Base-by-base conservation (phyloP, 2,329 filamentous ascomycete genomes). In the Cercospora sesami region DNA sequence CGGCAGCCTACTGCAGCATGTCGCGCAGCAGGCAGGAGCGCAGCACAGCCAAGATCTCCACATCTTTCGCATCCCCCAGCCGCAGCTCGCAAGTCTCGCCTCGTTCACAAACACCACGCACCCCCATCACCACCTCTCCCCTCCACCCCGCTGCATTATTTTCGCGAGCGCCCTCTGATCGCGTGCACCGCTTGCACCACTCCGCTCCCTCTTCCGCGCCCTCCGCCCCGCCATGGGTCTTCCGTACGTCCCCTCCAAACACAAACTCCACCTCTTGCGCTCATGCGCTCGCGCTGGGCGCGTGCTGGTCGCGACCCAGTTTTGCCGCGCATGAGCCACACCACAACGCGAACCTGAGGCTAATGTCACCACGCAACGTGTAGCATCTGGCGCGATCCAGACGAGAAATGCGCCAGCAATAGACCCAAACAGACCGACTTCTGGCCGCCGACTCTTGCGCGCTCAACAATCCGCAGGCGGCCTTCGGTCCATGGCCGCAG, bases 401-500 rank as follows among this genome's bases (percentile, higher is more conserved):
- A 82, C 59, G 79, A 82, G 69, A 81, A 81, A 42, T 69, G 69
- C 68, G 71, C 68, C 65, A 70, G 68, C 64, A 77, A 78, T 26
- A 82, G 63, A 75, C 80, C 70, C 87, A 87, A 76, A 78, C 76
- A 70, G 86, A 89, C 74, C 77, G 45, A 51, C 45, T 51, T 21
- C 18, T 23, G 18, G 45, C 82, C 42, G 83, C 83, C 58, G 68
- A 69, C 62, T 68, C 61, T 67, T 66, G 45, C 83, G 65, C 85
- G 87, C 75, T 88, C 86, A 45, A 79, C 85, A 51, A 89, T 89
- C 74, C 85, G 87, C 68, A 85, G 87, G 67, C 74, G 75, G 60
- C 69, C 75, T 45, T 75, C 73, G 6, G 69, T 77, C 6, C 75
- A 78, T 55, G 76, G 73, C 67, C 75, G 74, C 63, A 68, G 73